Evolutionary conservation across 495 filamentous ascomycete species (phyloP).

Genomic region (Talaromyces proteolyticus): DNA sequence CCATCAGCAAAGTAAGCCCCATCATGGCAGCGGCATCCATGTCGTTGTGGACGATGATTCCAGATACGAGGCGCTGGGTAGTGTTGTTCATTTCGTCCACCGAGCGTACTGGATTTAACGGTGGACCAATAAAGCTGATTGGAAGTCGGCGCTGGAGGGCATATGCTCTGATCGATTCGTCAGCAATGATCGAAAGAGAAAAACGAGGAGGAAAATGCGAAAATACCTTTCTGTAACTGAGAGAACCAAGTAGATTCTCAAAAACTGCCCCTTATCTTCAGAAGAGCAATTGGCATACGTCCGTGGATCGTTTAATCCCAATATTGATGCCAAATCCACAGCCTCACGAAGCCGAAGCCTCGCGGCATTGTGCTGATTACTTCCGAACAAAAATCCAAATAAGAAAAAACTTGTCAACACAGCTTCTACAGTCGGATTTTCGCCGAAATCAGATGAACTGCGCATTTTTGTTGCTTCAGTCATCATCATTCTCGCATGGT

Average conservation of each 20-base stretch:
- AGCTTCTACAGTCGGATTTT: slow-evolving; percentile 61
- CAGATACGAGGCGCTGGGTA: slow-evolving; percentile 32
- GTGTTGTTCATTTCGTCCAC: slow-evolving; percentile 33
- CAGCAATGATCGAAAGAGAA: slow-evolving; percentile 1
- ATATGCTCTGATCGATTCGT: slow-evolving; percentile 49
- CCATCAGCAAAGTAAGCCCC: slow-evolving; percentile 35
- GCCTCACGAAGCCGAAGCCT: slow-evolving; percentile 59
- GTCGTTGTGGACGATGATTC: slow-evolving; percentile 39
- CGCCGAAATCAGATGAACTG: slow-evolving; percentile 69
- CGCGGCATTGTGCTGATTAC: slow-evolving; percentile 50
- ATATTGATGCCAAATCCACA: slow-evolving; percentile 47
- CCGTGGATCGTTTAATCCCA: slow-evolving; percentile 52
- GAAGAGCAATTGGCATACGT: slow-evolving; percentile 39
- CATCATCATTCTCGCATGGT: slow-evolving; percentile 56
- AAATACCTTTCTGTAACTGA: slow-evolving; percentile 53
- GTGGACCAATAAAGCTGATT: slow-evolving; percentile 32
- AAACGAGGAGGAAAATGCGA: background rate
- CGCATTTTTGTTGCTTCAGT: slow-evolving; percentile 73
- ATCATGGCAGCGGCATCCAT: slow-evolving; percentile 39
- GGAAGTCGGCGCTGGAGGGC: slow-evolving; percentile 57
- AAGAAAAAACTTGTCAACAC: slow-evolving; percentile 76
- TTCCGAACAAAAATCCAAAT: slow-evolving; percentile 68
- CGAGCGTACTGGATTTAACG: slow-evolving; percentile 29
- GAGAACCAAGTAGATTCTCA: slow-evolving; percentile 50
- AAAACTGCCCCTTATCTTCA: slow-evolving; percentile 36